Evolutionary conservation across 495 filamentous ascomycete genomes (phyloP), one percentile per base, ranked within the genome.

Genomic region (Bryoglossum gracile): DNA sequence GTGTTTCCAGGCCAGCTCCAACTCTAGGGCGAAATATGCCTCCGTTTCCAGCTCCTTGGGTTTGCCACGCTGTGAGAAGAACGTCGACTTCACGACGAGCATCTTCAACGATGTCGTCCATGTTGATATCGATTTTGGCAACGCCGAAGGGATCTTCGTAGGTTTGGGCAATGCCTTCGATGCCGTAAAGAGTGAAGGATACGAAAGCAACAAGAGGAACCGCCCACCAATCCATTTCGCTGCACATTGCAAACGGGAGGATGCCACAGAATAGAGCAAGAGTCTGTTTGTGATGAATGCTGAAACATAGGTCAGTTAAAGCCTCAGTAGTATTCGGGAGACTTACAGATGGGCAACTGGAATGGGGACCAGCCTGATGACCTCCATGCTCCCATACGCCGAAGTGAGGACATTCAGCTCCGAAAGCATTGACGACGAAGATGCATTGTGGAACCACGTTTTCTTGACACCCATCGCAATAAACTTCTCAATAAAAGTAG

Each of bases 121-220:
- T 84, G 59, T 84, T 84, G 64, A 89, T 87, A 61, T 87, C 84
- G 48, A 86, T 87, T 52, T 76, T 75, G 52, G 86, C 83, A 4
- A 56, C 53, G 5, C 84, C 83, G 61, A 89, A 87, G 0, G 84
- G 84, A 58, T 89, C 84, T 57, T 89, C 84, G 6, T 87, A 68
- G 4, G 58, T 55, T 40, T 48, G 34, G 6, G 58, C 58, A 33
- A 61, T 61, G 17, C 58, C 78, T 2, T 81, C 84, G 45, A 89
- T 89, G 1, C 80, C 62, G 36, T 59, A 55, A 1, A 89, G 68
- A 2, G 84, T 87, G 58, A 89, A 87, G 16, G 77, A 78, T 22
- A 87, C 75, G 6, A 89, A 63, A 1, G 72, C 73, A 9, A 83
- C 77, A 14, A 87, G 75, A 2, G 82, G 77, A 10, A 87, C 69